These are phyloP conservation scores for Cadophora luteo-olivacea DNA, from an alignment of 2,329 filamentous ascomycete genomes.

Conservation along the genomic window DNA sequence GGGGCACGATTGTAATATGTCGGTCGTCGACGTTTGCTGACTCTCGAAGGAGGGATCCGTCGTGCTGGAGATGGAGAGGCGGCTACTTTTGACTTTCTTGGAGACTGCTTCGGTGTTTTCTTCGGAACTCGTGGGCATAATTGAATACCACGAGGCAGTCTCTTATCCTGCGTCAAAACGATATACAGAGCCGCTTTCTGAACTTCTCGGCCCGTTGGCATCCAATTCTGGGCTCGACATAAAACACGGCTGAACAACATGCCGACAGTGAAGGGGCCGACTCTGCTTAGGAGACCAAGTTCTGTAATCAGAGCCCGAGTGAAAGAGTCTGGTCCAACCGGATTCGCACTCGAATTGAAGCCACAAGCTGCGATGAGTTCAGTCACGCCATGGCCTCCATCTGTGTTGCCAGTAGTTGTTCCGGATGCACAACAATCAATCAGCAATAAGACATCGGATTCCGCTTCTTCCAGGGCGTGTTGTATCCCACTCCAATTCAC, in stretches of 20 bases:
- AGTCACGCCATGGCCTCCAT: background rate
- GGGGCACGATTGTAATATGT: background rate
- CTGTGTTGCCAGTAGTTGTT: slow-evolving; percentile 16
- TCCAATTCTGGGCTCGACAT: background rate
- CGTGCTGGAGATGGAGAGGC: background rate
- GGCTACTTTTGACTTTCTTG: background rate
- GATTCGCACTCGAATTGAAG: background rate
- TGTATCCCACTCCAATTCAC: slow-evolving; percentile 32
- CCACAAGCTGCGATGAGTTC: slow-evolving; percentile 2
- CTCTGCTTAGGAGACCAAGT: background rate
- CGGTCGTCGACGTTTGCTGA: background rate
- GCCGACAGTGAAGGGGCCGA: background rate
- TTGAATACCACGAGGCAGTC: background rate
- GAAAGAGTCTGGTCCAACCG: background rate
- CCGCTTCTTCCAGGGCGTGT: slow-evolving; percentile 61
- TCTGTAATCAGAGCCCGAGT: background rate
- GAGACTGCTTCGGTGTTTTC: background rate
- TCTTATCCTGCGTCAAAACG: background rate
- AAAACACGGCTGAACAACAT: background rate
- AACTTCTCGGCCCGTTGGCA: background rate
- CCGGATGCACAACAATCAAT: slow-evolving; percentile 61
- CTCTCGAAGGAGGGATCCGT: background rate
- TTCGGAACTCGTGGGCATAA: background rate
- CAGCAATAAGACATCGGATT: slow-evolving; percentile 64
- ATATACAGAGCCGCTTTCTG: background rate